Evolutionary conservation across 441 rosid species (phyloP), one percentile per base, ranked within the genome.

Genomic region (Jatropha podagrica): DNA sequence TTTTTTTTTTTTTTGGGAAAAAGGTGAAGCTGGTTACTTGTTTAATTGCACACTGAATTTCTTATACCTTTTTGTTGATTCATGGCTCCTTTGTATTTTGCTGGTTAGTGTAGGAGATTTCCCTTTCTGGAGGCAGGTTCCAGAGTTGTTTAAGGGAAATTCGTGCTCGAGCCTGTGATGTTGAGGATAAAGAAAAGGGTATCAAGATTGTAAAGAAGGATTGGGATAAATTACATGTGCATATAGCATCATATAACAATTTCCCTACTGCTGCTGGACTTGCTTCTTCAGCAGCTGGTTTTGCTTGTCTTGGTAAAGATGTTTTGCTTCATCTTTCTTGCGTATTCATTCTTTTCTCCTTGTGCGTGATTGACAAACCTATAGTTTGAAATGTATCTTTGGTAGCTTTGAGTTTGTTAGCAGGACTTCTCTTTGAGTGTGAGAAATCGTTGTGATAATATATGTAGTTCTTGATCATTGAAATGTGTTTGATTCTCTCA

Each of bases 271-370:
- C 96, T 69, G 99, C 98, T 83, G 99, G 99, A 41, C 84, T 96
- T 84, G 99, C 99, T 80, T 96, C 98, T 81, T 96, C 98, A 38
- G 97, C 98, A 0, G 97, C 99, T 77, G 98, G 99, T 46, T 87
- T 96, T 79, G 98, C 99, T 66, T 94, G 98, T 85, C 90, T 96
- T 69, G 99, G 99, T 93, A 89, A 76, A 37, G 7, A 51, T 41
- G 12, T 18, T 40, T 27, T 76, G 18, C 15, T 59, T 1, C 12
- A 23, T 15, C 18, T 44, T 27, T 38, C 15, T 42, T 8, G 1
- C 5, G 0, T 64, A 4, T 40, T n/a, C 32, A 11, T 0, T 46
- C 4, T 40, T 32, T 20, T 61, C 11, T 55, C 78, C 9, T 37
- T 40, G n/a, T 15, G 38, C 27, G 23, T 46, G 38, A n/a, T 38